phyloP scores from a whole-genome alignment of 1,284 basidiomycete genomes.

The Calocybe gambosa region DNA sequence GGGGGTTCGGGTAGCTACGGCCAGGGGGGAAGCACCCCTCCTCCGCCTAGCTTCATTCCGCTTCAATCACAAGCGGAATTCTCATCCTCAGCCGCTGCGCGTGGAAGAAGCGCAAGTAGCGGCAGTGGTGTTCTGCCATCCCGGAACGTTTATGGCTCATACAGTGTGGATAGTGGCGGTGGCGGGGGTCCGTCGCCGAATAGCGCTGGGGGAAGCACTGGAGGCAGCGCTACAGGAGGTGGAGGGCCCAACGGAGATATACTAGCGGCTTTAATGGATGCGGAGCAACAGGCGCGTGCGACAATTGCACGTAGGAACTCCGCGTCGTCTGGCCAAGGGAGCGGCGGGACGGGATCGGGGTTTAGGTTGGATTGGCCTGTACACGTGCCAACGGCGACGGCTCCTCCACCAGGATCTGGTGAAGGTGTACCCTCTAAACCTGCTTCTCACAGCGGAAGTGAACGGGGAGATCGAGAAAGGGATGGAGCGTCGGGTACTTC shows the following conservation, averaged over 20 bases:
- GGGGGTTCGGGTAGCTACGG: slow-evolving; percentile 11
- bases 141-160: slow-evolving; percentile 9
- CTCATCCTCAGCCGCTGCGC: slow-evolving; percentile 1
- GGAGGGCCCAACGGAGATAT: slow-evolving; percentile 19
- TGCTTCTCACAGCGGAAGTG: slow-evolving; percentile 6
- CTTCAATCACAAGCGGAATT: slow-evolving; percentile 10
- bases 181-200: slow-evolving; percentile 12
- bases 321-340: neutral
- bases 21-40: slow-evolving; percentile 12
- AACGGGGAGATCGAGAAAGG: slow-evolving; percentile 5
- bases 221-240: slow-evolving; percentile 2
- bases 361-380: slow-evolving; percentile 30
- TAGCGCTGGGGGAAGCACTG: slow-evolving; percentile 8
- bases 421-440: slow-evolving; percentile 1
- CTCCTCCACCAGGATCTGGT: neutral
- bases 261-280: slow-evolving; percentile 27
- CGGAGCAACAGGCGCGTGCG: slow-evolving; percentile 22
- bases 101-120: slow-evolving; percentile 8
- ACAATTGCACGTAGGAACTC: slow-evolving; percentile 8
- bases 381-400: slow-evolving; percentile 15
- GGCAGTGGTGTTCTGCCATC: neutral
- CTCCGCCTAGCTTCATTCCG: slow-evolving; percentile 16
- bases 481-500: slow-evolving; percentile 2
- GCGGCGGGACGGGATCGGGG: neutral
- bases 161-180: slow-evolving; percentile 4